Evolutionary conservation across 2,329 filamentous ascomycete genomes (phyloP).

Genomic region (Ophioceras dolichostomum): DNA sequence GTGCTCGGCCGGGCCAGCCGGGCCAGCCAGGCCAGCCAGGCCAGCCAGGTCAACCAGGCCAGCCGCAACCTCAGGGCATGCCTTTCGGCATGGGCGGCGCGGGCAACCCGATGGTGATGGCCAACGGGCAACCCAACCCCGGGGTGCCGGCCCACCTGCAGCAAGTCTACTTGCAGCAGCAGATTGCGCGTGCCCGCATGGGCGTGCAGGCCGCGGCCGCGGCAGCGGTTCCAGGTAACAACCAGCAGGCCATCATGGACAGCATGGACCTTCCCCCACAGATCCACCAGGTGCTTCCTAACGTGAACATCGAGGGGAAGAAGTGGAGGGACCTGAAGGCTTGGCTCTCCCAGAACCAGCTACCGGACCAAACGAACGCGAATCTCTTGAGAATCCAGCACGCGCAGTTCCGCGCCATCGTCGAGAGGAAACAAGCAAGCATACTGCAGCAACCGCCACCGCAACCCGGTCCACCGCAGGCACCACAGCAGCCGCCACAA

Average conservation of each 20-base stretch:
- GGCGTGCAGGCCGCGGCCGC: conserved; percentile 4
- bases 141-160: conserved; percentile 5
- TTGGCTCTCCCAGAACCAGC: conserved; percentile 25
- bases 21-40: conserved; percentile 8
- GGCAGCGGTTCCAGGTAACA: no score
- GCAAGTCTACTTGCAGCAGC: conserved; percentile 11
- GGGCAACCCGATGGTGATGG: background rate
- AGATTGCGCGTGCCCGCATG: conserved; percentile 7
- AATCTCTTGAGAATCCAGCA: conserved; percentile 11
- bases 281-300: conserved; percentile 18
- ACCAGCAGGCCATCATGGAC: conserved; percentile 30
- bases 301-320: conserved; percentile 25
- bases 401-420: conserved; percentile 1
- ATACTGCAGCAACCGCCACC: conserved; percentile 13
- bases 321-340: conserved; percentile 35
- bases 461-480: no score
- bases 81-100: background rate
- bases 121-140: conserved; percentile 3
- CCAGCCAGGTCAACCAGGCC: conserved; percentile 1
- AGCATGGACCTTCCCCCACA: conserved; percentile 31
- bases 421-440: conserved; percentile 5
- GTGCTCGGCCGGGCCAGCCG: conserved; percentile 12
- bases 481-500: conserved; percentile 5
- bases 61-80: no score
- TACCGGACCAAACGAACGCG: background rate